These are phyloP conservation scores for Litsea cubeba DNA, from an alignment of 164 flowering plant species.

Conservation along the genomic window DNA sequence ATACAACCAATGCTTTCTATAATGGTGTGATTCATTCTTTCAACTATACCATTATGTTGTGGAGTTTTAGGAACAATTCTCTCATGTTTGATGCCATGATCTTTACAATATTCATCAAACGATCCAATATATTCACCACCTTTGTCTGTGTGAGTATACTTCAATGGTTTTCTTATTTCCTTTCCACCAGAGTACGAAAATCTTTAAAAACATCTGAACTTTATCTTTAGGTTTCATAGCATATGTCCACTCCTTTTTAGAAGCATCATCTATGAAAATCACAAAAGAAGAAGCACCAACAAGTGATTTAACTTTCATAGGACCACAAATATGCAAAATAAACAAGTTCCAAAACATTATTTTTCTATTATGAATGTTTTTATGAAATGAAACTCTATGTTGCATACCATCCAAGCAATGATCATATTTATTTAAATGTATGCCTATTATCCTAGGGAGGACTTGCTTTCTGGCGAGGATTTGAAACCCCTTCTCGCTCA, in stretches of 20 bases:
- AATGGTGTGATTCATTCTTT: background rate
- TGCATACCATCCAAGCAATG: background rate
- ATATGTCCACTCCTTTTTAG: conserved; percentile 1
- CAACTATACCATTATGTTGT: background rate
- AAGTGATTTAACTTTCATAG: background rate
- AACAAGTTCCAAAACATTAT: background rate
- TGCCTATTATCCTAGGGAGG: background rate
- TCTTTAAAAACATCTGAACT: background rate
- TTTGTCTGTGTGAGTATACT: background rate
- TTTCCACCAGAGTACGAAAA: background rate
- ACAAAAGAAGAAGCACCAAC: conserved; percentile 3
- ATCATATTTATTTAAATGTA: background rate
- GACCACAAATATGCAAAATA: no score
- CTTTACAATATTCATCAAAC: background rate
- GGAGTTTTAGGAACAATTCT: background rate
- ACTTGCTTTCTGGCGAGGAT: background rate
- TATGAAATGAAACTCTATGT: background rate
- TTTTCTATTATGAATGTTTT: background rate
- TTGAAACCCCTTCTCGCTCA: no score
- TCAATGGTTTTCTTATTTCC: conserved; percentile 1
- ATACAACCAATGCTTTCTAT: background rate
- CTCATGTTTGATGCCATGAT: background rate
- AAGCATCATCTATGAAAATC: background rate
- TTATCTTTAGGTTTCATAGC: background rate
- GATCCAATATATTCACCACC: background rate